phyloP scores from a whole-genome alignment of 2,329 filamentous ascomycete genomes.

The Ascochyta koolunga region DNA sequence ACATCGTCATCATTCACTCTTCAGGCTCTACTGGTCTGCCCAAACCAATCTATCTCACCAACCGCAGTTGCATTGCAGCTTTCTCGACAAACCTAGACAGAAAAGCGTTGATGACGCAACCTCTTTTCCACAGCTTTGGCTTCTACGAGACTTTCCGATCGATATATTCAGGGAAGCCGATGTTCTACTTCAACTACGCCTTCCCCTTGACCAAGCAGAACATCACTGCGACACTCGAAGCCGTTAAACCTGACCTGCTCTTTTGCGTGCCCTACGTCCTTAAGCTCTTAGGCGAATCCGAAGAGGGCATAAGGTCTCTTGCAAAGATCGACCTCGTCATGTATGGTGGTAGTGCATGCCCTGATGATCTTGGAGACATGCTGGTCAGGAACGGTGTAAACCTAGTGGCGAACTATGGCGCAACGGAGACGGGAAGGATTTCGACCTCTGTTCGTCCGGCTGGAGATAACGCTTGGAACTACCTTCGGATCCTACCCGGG shows the following conservation, averaged over 20 bases:
- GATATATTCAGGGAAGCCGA: slow-evolving; percentile 32
- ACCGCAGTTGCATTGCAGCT: slow-evolving; percentile 46
- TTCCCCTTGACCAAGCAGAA: slow-evolving; percentile 30
- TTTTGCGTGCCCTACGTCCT: slow-evolving; percentile 69
- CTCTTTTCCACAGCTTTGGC: slow-evolving; percentile 34
- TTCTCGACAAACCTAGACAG: slow-evolving; percentile 28
- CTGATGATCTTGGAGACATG: slow-evolving; percentile 63
- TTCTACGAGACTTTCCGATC: slow-evolving; percentile 34
- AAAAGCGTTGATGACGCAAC: slow-evolving; percentile 30
- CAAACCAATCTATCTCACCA: slow-evolving; percentile 66
- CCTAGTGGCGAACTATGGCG: slow-evolving; percentile 63
- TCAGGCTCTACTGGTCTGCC: slow-evolving; percentile 66
- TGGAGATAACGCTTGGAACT: slow-evolving; percentile 66
- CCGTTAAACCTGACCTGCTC: slow-evolving; percentile 58
- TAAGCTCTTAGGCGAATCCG: slow-evolving; percentile 66
- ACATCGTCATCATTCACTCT: slow-evolving; percentile 52
- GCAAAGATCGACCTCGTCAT: slow-evolving; percentile 59
- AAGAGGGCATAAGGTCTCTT: slow-evolving; percentile 59
- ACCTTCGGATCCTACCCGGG: slow-evolving; percentile 54
- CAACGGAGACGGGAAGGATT: slow-evolving; percentile 66
- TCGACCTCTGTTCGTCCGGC: slow-evolving; percentile 64
- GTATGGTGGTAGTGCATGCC: slow-evolving; percentile 64
- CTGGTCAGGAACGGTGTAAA: slow-evolving; percentile 61
- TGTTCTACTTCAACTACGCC: slow-evolving; percentile 32
- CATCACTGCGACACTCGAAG: slow-evolving; percentile 19